These are phyloP conservation scores for Calonectria pseudoreteaudii DNA, from an alignment of 2,329 filamentous ascomycete species.

Conservation along the genomic window DNA sequence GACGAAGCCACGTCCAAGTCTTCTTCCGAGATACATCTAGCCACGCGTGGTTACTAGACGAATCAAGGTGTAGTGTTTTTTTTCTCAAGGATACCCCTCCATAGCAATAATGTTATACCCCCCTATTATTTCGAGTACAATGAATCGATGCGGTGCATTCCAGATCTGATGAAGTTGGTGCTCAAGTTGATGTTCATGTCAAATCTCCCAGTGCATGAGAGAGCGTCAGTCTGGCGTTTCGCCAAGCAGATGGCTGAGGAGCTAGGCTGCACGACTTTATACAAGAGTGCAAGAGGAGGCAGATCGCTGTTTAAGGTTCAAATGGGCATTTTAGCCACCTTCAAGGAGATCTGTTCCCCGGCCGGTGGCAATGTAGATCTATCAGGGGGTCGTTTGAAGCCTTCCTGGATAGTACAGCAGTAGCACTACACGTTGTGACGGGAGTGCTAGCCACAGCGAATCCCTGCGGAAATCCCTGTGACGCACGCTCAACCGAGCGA, in stretches of 20 bases:
- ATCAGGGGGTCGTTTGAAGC: not conserved
- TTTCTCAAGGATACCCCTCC: not conserved
- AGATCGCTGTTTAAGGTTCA: not conserved
- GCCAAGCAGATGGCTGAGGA: not conserved
- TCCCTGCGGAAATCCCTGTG: not conserved
- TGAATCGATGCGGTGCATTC: not conserved
- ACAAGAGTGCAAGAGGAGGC: not conserved
- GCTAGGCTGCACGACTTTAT: not conserved
- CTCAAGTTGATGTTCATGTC: not conserved
- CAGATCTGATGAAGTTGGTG: not conserved
- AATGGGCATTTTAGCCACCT: not conserved
- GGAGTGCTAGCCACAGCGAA: not conserved
- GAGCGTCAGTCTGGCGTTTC: not conserved
- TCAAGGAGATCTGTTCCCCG: not conserved
- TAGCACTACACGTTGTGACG: no score
- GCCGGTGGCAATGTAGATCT: slow-evolving; percentile 1
- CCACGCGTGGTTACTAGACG: slow-evolving; percentile 35
- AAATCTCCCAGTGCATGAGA: not conserved
- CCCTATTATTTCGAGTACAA: not conserved
- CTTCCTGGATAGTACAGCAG: not conserved
- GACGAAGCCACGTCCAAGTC: slow-evolving; percentile 40
- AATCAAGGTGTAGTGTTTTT: not conserved
- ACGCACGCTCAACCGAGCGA: not conserved
- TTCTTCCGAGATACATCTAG: slow-evolving; percentile 41
- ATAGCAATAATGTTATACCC: not conserved